phyloP scores from a whole-genome alignment of 139 green algal genomes.

The Auxenochlorella pyrenoidosa region DNA sequence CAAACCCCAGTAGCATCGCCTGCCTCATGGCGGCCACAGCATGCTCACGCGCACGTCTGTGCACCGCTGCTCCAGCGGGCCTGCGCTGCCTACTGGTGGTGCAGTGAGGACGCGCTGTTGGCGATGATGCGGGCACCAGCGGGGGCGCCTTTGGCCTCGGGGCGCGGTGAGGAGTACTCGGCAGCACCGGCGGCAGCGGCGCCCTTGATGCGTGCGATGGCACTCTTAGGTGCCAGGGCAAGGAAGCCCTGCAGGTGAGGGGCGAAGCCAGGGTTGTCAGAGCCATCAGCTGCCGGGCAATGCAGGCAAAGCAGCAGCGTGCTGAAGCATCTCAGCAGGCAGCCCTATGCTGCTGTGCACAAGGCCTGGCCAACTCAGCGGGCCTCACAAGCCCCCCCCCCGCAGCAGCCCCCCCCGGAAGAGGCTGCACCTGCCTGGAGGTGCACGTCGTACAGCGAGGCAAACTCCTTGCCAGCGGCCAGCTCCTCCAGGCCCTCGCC shows the following conservation, averaged over 20 bases:
- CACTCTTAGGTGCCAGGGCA: slow-evolving; percentile 6
- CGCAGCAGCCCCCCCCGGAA: not conserved
- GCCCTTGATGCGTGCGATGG: not conserved
- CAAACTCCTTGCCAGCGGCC: slow-evolving; percentile 43
- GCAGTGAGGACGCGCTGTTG: not conserved
- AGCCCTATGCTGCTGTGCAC: not conserved
- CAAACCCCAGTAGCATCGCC: no score
- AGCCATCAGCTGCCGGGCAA: not conserved
- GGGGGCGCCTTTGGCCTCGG: not conserved
- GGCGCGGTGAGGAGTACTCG: slow-evolving; percentile 4
- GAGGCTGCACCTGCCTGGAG: slow-evolving; percentile 34
- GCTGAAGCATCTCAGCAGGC: no score
- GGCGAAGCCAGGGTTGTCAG: not conserved
- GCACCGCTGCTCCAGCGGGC: not conserved
- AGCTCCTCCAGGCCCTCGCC: slow-evolving; percentile 76
- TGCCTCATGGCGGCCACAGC: no score
- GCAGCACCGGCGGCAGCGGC: not conserved
- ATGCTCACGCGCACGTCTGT: not conserved
- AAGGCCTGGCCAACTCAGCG: no score
- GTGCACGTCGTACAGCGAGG: not conserved
- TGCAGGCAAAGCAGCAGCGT: not conserved
- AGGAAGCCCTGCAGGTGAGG: slow-evolving; percentile 12
- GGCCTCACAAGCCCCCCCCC: no score
- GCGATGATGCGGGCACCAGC: slow-evolving; percentile 1
- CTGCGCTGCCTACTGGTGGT: not conserved